These are phyloP conservation scores for Quercus tomentella DNA, from an alignment of 331 rosid species.

Conservation along the genomic window DNA sequence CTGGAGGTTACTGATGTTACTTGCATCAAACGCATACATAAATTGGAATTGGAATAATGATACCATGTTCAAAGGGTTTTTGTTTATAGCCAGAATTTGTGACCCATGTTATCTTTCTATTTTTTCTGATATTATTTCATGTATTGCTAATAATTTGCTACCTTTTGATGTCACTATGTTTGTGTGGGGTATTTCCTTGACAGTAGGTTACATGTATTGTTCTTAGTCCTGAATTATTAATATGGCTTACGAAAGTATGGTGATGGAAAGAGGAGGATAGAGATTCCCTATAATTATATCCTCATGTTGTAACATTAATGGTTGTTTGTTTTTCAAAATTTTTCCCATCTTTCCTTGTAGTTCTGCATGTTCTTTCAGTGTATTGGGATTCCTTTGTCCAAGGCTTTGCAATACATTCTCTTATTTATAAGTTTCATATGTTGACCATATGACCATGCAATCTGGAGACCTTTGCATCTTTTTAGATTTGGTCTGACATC, in stretches of 20 bases:
- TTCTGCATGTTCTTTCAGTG: neutral
- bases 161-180: neutral
- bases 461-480: neutral
- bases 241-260: neutral
- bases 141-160: too few species aligned
- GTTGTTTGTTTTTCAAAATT: neutral
- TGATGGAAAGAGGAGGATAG: neutral
- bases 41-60: too few species aligned
- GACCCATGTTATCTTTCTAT: neutral
- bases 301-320: neutral
- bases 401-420: neutral
- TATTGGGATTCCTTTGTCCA: neutral
- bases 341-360: neutral
- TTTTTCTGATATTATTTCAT: neutral
- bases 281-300: too few species aligned
- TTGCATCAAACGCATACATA: too few species aligned
- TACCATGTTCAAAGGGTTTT: too few species aligned
- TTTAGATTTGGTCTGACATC: conserved; percentile 4
- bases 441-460: neutral
- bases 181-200: neutral
- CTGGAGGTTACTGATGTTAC: too few species aligned
- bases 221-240: neutral
- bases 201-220: too few species aligned
- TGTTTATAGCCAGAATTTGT: too few species aligned
- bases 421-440: neutral